Evolutionary conservation across 495 filamentous ascomycete species (phyloP).

Genomic region (Hypoxylon lienhwacheense): DNA sequence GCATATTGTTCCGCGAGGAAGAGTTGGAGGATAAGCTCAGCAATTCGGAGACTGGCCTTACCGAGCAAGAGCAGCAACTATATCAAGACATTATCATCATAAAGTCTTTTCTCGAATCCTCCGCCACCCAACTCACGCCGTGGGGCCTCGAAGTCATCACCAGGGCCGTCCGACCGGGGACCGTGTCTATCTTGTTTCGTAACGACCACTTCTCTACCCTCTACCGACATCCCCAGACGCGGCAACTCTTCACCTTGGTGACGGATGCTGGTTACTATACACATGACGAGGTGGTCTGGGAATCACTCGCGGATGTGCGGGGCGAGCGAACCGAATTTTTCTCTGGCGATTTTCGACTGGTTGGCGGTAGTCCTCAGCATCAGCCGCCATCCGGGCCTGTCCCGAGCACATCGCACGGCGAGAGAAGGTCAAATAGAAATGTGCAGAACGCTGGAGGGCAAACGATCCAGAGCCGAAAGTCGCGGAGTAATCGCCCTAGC

Average conservation of each 20-base stretch:
- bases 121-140: slow-evolving; percentile 82
- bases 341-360: slow-evolving; percentile 85
- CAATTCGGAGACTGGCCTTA: slow-evolving; percentile 47
- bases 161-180: slow-evolving; percentile 65
- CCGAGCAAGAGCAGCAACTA: slow-evolving; percentile 67
- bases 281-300: slow-evolving; percentile 95
- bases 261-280: slow-evolving; percentile 88
- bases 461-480: slow-evolving; percentile 49
- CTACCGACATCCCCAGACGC: slow-evolving; percentile 74
- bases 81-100: slow-evolving; percentile 81
- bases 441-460: slow-evolving; percentile 50
- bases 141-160: slow-evolving; percentile 75
- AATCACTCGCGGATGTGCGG: slow-evolving; percentile 83
- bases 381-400: slow-evolving; percentile 25
- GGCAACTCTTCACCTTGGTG: slow-evolving; percentile 74
- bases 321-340: slow-evolving; percentile 84
- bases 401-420: slow-evolving; percentile 8
- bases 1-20: slow-evolving; percentile 82
- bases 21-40: slow-evolving; percentile 81
- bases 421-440: slow-evolving; percentile 17
- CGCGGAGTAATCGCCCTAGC: slow-evolving; percentile 34
- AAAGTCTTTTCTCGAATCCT: slow-evolving; percentile 73
- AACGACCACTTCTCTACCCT: slow-evolving; percentile 97
- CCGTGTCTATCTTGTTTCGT: slow-evolving; percentile 85
- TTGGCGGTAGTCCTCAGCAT: slow-evolving; percentile 60